These are phyloP conservation scores for Fusarium sp. DNA, from an alignment of 2,329 filamentous ascomycete species.

Conservation along the genomic window DNA sequence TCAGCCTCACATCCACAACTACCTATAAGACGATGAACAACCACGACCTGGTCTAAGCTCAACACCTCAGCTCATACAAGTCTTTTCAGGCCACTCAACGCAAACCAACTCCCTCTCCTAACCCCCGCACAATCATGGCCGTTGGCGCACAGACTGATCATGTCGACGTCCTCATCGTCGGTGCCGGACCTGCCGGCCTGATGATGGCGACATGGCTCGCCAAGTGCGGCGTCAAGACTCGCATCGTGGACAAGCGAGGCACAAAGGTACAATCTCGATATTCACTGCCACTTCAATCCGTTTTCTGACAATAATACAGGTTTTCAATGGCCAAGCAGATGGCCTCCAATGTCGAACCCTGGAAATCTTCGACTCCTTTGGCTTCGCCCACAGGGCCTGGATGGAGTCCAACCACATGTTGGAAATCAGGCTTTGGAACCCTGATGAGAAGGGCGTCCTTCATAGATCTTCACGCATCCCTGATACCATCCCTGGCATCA, in stretches of 20 bases:
- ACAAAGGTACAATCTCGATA: slow-evolving; percentile 6
- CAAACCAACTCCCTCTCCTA: background rate
- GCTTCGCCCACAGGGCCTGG: slow-evolving; percentile 71
- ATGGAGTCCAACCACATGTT: slow-evolving; percentile 76
- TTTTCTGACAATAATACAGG: background rate
- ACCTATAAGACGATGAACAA: background rate
- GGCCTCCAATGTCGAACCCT: slow-evolving; percentile 72
- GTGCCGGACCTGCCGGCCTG: slow-evolving; percentile 25
- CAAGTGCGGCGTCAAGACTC: slow-evolving; percentile 32
- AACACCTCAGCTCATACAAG: background rate
- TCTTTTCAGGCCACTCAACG: background rate
- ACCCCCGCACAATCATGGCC: background rate
- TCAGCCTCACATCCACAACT: background rate
- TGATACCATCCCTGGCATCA: slow-evolving; percentile 72
- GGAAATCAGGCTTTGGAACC: slow-evolving; percentile 71
- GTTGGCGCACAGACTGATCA: slow-evolving; percentile 5
- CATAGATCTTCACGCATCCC: slow-evolving; percentile 69
- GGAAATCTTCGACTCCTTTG: slow-evolving; percentile 79
- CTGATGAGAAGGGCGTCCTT: slow-evolving; percentile 68
- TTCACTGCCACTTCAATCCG: no score
- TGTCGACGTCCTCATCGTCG: slow-evolving; percentile 25
- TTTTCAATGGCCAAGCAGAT: slow-evolving; percentile 56
- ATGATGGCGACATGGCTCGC: slow-evolving; percentile 35
- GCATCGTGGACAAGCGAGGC: slow-evolving; percentile 29
- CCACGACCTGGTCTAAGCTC: background rate